Evolutionary conservation across 2,329 filamentous ascomycete species (phyloP).

Genomic region (Xylaria sp.): DNA sequence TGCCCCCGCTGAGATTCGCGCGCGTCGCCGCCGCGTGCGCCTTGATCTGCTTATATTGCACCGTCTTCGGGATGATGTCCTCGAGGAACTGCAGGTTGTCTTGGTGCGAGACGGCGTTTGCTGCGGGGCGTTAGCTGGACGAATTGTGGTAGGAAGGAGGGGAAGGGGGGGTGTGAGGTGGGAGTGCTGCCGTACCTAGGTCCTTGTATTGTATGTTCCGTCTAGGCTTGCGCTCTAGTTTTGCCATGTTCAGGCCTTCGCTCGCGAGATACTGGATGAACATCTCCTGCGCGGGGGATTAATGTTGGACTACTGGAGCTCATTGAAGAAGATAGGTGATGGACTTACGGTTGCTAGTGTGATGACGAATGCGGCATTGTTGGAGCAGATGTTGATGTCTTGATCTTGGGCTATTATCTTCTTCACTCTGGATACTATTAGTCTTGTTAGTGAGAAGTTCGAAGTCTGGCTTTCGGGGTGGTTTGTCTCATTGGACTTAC

Average conservation of each 20-base stretch:
- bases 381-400: constrained; percentile 86
- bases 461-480: not conserved
- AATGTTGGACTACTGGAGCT: not conserved
- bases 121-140: constrained; percentile 55
- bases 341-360: constrained; percentile 81
- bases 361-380: constrained; percentile 93
- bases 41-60: constrained; percentile 82
- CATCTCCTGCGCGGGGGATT: constrained; percentile 73
- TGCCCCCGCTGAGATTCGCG: constrained; percentile 56
- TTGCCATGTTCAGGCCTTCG: constrained; percentile 87
- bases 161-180: not conserved
- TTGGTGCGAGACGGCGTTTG: constrained; percentile 84
- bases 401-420: constrained; percentile 92
- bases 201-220: constrained; percentile 97
- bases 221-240: constrained; percentile 89
- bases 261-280: constrained; percentile 93
- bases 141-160: not conserved
- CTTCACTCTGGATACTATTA: constrained; percentile 88
- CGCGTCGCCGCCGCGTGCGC: constrained; percentile 65
- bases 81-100: constrained; percentile 96
- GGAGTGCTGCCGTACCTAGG: constrained; percentile 68
- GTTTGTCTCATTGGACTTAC: constrained; percentile 63
- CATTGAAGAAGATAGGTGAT: not conserved
- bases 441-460: not conserved
- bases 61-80: constrained; percentile 89